Evolutionary conservation across 306 rosid species (phyloP), one percentile per base, ranked within the genome.

Genomic region (Canavalia ensiformis): DNA sequence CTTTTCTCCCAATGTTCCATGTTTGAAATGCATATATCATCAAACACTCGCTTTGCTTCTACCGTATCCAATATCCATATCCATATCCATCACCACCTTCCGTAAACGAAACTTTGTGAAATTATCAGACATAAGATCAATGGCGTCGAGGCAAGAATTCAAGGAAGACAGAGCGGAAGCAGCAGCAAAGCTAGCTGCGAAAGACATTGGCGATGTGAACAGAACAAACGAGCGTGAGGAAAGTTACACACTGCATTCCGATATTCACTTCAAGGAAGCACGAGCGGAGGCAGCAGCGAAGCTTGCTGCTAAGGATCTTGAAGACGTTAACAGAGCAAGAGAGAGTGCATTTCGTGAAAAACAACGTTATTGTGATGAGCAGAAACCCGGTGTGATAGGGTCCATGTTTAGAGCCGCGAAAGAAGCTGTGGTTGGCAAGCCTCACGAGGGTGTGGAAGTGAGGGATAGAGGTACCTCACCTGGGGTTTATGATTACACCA

Each of bases 101-200:
- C 34, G 25, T 7, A 30, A 25, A 29, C 2, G 41, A 37, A 35
- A 31, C 46, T 11, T 33, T 11, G 29, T 9, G 4, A 42, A 31
- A 62, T 52, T 3, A 34, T 4, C 50, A 39, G 8, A 0, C 25
- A 18, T 18, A 18, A 18, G 0, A 54, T 33, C 73, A 33, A 93
- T 93, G 97, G 93, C 94, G 25, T 91, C 92, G 0, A 86, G 56
- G 58, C 88, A 89, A 56, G 84, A 84, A n/a, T 79, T 78, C 79
- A 90, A 91, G 87, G 87, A 84, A 52, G 90, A 87, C 6, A 75
- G 86, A 81, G 97, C 97, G 0, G 93, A 89, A 84, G 97, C 91
- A 47, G 93, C 90, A 0, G 94, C 90, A 1, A 90, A 84, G 39
- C 89, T 86, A 0, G 91, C 93, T 0, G 94, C 97, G 3, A 66